Percentiles rank a stretch among this genome's conserved stretches.
Evolutionary conservation across 2,329 filamentous ascomycete species (phyloP).

Genomic region (Thielaviopsis euricoi): DNA sequence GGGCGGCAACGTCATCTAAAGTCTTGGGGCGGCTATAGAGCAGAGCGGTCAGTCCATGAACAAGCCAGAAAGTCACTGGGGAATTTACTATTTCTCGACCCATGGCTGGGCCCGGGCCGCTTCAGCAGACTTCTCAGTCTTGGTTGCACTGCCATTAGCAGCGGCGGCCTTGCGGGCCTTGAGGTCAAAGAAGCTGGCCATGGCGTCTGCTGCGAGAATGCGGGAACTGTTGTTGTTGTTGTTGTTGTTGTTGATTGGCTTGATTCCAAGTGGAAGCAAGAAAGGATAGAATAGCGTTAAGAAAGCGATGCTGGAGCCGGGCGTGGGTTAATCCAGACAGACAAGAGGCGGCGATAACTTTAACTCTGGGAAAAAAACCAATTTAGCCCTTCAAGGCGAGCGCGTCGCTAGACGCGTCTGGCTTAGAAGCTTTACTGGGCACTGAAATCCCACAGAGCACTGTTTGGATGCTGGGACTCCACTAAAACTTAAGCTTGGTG

Average conservation of each 20-base stretch:
- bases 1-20: constrained; percentile 84
- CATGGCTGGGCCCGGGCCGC: constrained; percentile 63
- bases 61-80: background rate
- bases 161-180: constrained; percentile 75
- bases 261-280: too few relatives aligned
- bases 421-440: background rate
- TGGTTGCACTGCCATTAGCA: constrained; percentile 44
- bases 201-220: constrained; percentile 19
- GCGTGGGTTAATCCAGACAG: background rate
- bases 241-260: too few relatives aligned
- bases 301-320: background rate
- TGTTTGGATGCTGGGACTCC: too few relatives aligned
- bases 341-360: too few relatives aligned
- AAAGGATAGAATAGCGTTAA: background rate
- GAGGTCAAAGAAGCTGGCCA: constrained; percentile 91
- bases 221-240: too few relatives aligned
- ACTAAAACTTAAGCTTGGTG: background rate
- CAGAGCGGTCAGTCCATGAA: constrained; percentile 16
- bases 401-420: constrained; percentile 1
- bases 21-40: constrained; percentile 68
- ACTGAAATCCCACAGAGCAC: too few relatives aligned
- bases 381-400: constrained; percentile 9
- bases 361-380: constrained; percentile 3
- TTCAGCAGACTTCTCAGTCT: constrained; percentile 45
- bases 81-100: constrained; percentile 94